Percentiles rank a stretch among this genome's conserved stretches.
Conservation (phyloP, 2,329 filamentous ascomycete genomes). For the Venturia aucupariae region DNA sequence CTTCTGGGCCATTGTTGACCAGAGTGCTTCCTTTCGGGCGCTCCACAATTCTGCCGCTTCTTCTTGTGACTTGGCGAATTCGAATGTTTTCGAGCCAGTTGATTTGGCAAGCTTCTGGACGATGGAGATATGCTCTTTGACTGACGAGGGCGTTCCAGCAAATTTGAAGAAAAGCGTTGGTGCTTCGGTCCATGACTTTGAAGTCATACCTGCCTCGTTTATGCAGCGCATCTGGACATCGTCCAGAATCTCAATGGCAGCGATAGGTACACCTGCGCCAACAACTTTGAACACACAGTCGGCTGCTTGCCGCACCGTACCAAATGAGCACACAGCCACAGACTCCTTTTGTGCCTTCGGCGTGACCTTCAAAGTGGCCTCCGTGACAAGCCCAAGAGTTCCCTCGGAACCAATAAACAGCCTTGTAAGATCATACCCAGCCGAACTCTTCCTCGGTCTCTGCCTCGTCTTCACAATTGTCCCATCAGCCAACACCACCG, state of each 20-base stretch:
- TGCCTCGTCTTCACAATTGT: constrained; percentile 85
- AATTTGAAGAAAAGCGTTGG: constrained; percentile 73
- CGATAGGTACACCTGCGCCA: constrained; percentile 69
- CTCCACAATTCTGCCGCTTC: constrained; percentile 66
- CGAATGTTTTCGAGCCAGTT: constrained; percentile 56
- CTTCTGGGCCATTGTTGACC: constrained; percentile 60
- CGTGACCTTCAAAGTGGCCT: constrained; percentile 80
- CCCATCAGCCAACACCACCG: constrained; percentile 82
- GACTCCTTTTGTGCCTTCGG: constrained; percentile 69
- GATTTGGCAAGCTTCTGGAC: constrained; percentile 53
- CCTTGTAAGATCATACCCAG: constrained; percentile 84
- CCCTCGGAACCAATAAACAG: constrained; percentile 88
- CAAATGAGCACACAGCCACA: constrained; percentile 65
- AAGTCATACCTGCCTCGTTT: constrained; percentile 56
- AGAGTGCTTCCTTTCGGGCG: constrained; percentile 65
- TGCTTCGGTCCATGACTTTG: constrained; percentile 56
- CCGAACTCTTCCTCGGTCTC: constrained; percentile 78
- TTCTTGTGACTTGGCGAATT: constrained; percentile 55
- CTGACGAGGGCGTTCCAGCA: constrained; percentile 54
- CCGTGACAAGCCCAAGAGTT: constrained; percentile 82
- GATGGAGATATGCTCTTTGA: constrained; percentile 69
- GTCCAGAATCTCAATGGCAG: constrained; percentile 87
- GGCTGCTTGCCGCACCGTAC: constrained; percentile 59
- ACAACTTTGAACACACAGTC: constrained; percentile 75
- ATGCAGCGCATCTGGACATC: constrained; percentile 78